phyloP scores from a whole-genome alignment of 129 eudicot species.

The Ambrosia artemisiifolia region DNA sequence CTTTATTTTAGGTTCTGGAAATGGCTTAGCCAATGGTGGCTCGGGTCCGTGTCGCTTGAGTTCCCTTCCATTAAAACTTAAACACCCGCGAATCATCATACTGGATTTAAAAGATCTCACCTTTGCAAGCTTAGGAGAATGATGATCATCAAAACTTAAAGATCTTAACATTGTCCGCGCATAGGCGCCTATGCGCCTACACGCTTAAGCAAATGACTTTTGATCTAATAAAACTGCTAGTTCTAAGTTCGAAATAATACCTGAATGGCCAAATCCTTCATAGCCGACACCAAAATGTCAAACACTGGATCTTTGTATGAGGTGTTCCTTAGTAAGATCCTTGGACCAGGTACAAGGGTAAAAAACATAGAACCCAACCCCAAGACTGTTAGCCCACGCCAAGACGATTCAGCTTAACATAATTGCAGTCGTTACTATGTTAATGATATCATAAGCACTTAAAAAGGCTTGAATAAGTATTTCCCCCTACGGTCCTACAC shows the following conservation, averaged over 20 bases:
- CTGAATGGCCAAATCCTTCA: constrained; percentile 79
- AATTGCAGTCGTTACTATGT: background rate
- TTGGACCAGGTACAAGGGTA: constrained; percentile 94
- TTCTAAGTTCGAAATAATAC: constrained; percentile 27
- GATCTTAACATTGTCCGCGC: constrained; percentile 38
- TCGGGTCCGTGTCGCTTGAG: constrained; percentile 12
- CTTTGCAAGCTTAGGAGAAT: constrained; percentile 34
- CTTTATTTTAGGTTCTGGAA: background rate
- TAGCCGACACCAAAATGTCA: constrained; percentile 80
- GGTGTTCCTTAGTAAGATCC: constrained; percentile 73
- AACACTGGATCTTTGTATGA: constrained; percentile 70
- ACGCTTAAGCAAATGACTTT: background rate
- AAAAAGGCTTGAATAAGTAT: background rate
- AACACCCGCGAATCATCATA: constrained; percentile 55
- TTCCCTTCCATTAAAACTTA: constrained; percentile 54
- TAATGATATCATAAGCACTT: background rate
- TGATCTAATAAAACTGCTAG: constrained; percentile 21
- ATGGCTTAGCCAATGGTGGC: background rate
- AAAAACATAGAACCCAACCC: constrained; percentile 76
- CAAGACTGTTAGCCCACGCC: no score
- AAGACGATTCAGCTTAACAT: background rate
- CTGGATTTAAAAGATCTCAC: constrained; percentile 47
- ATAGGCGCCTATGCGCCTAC: background rate
- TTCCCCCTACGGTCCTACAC: background rate
- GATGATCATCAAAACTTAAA: constrained; percentile 44